Conservation (phyloP, 805 yeast species). For the Millerago galiae region DNA sequence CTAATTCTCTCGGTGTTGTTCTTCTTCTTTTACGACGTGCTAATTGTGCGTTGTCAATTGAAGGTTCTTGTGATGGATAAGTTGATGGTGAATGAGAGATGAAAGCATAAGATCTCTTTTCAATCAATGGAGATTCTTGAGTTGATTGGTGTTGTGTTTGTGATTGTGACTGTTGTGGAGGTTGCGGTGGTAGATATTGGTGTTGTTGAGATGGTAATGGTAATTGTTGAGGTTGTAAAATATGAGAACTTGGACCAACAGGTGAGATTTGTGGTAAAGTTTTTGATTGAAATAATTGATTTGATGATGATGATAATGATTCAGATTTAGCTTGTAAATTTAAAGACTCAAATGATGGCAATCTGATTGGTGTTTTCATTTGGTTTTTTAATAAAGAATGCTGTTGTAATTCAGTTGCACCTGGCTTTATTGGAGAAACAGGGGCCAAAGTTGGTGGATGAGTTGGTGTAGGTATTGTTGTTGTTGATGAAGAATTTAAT, state of each 20-base stretch:
- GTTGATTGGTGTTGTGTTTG: too few relatives aligned
- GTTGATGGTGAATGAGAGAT: constrained; percentile 91
- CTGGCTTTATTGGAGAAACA: constrained; percentile 10
- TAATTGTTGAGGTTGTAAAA: constrained; percentile 1
- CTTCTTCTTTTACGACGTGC: constrained; percentile 95
- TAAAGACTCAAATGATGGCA: constrained; percentile 23
- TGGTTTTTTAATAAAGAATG: constrained; percentile 2
- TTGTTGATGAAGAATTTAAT: not conserved
- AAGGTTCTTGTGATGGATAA: constrained; percentile 75
- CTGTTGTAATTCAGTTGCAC: constrained; percentile 6
- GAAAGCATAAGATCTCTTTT: constrained; percentile 61
- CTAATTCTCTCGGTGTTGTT: constrained; percentile 82
- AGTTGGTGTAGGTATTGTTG: not conserved
- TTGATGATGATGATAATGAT: constrained; percentile 1
- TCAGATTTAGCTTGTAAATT: constrained; percentile 12
- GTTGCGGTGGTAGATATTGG: constrained; percentile 1
- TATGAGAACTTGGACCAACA: not conserved
- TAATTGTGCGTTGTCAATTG: constrained; percentile 82
- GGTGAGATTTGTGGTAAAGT: constrained; percentile 10
- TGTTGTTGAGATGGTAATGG: not conserved
- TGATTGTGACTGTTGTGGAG: not conserved
- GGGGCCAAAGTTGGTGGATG: constrained; percentile 1
- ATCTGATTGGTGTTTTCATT: constrained; percentile 20
- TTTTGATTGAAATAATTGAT: not conserved
- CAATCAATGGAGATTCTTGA: constrained; percentile 21